Evolutionary conservation across 345 rosid species (phyloP), one percentile per base, ranked within the genome.

Genomic region (Pistacia atlantica): DNA sequence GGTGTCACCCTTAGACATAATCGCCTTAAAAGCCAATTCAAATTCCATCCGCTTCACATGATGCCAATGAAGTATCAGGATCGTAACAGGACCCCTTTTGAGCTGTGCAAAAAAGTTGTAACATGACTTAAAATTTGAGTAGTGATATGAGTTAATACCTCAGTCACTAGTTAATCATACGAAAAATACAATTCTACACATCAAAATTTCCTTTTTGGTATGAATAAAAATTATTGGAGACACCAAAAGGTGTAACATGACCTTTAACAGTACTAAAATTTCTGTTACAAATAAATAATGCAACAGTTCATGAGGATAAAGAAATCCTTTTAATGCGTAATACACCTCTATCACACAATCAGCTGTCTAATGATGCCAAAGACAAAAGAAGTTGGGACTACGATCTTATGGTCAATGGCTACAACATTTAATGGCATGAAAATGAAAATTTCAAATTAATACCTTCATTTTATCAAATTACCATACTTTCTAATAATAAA

Each of bases 51-150:
- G 22, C 3, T 31, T 35, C 63, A 25, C 54, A 8, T 0, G 16
- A 51, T 13, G 52, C 69, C 25, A 11, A 11, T 5, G 13, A 12
- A 16, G 25, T n/a, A 67, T 84, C 79, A 89, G 58, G 90, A 80
- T 71, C 90, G 84, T 46, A 86, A 92, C 22, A 95, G 84, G 68
- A 95, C 96, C 69, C 98, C 98, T 80, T 95, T 93, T 0, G 98
- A 95, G 83, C 98, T 91, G 46, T 42, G 97, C 87, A 79, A 25
- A 72, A 48, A 16, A 78, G 31, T 58, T 9, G 62, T 69, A 4
- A 18, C 12, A 65, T 8, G 33, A 31, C 49, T 3, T n/a, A 11
- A 73, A n/a, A 55, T 38, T 17, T 33, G 31, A 20, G 37, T 35
- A 33, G 63, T 62, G 38, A 25, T 11, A 64, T 37, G 11, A 9